A percentile compares a stretch with the other conserved stretches of the same genome.
Evolutionary conservation across 306 rosid genomes (phyloP).

Genomic region (Gleditsia sinensis): DNA sequence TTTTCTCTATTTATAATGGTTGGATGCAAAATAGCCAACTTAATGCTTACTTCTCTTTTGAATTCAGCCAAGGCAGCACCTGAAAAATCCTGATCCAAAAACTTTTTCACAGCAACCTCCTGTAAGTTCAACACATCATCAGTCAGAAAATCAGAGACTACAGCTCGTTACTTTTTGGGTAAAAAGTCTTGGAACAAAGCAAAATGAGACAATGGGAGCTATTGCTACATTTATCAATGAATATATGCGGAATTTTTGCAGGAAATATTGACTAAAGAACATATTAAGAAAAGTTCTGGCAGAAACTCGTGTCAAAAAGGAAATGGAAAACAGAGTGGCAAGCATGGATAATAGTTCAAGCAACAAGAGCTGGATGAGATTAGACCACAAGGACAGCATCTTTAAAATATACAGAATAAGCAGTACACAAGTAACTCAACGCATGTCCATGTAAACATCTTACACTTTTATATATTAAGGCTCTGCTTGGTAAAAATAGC

Average conservation of each 20-base stretch:
- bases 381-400: not conserved
- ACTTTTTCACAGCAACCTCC: conserved; percentile 99
- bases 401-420: not conserved
- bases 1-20: too few species aligned
- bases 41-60: conserved; percentile 92
- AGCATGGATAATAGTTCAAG: not conserved
- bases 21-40: not conserved
- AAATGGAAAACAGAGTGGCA: not conserved
- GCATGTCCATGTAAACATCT: conserved; percentile 10
- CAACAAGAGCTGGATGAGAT: not conserved
- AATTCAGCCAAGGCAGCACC: conserved; percentile 99
- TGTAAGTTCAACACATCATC: conserved; percentile 49
- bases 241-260: not conserved
- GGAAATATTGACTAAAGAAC: not conserved
- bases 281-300: not conserved
- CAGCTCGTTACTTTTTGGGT: conserved; percentile 9
- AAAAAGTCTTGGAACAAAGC: conserved; percentile 18
- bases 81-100: conserved; percentile 97
- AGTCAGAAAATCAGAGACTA: conserved; percentile 35
- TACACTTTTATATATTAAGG: conserved; percentile 26
- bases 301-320: not conserved
- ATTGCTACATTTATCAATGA: not conserved
- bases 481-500: too few species aligned
- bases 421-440: conserved; percentile 6
- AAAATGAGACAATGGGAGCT: not conserved